Evolutionary conservation across 305 asterid genomes (phyloP).

Genomic region (Fraxinus baroniana): DNA sequence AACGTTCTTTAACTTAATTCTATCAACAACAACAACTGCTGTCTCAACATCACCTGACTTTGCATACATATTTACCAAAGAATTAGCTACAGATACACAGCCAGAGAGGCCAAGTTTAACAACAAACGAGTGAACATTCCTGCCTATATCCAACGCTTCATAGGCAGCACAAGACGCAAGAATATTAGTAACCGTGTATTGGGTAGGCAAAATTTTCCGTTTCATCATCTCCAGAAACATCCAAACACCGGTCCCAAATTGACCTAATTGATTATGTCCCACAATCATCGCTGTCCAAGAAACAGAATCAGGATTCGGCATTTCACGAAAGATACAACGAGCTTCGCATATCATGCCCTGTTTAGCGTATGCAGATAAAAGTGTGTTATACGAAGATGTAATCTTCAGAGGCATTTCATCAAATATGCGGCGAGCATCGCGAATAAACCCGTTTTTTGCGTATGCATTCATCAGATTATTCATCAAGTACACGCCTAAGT

Average conservation of each 20-base stretch:
- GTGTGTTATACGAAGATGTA: conserved; percentile 68
- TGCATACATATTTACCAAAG: conserved; percentile 79
- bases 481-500: conserved; percentile 57
- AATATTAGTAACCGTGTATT: conserved; percentile 60
- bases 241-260: conserved; percentile 40
- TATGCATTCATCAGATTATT: conserved; percentile 67
- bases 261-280: conserved; percentile 58
- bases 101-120: conserved; percentile 55
- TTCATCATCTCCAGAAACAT: conserved; percentile 65
- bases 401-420: conserved; percentile 69
- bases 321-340: conserved; percentile 40
- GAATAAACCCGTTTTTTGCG: conserved; percentile 48
- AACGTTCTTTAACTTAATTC: conserved; percentile 51
- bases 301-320: conserved; percentile 66
- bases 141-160: conserved; percentile 51
- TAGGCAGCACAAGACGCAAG: conserved; percentile 65
- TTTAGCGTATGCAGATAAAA: conserved; percentile 71
- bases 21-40: conserved; percentile 50
- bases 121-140: conserved; percentile 65
- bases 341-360: conserved; percentile 57
- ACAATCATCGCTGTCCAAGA: conserved; percentile 88
- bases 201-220: conserved; percentile 47
- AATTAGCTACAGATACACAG: conserved; percentile 59
- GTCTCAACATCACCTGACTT: conserved; percentile 53
- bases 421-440: conserved; percentile 60